Base-by-base conservation (phyloP, 2,329 filamentous ascomycete genomes). In the Venturiaceae sp. region DNA sequence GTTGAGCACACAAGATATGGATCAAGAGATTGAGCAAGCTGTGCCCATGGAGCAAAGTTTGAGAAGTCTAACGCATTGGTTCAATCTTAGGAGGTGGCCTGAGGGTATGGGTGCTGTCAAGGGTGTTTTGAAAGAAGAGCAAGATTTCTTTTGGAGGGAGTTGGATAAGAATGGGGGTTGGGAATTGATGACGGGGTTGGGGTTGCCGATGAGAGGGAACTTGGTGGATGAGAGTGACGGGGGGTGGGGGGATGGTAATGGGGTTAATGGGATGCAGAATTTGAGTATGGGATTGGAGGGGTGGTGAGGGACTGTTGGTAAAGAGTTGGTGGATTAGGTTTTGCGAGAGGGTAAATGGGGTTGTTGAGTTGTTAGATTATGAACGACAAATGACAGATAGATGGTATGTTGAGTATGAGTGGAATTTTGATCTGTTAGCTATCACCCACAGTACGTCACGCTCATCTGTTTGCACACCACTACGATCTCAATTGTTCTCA, bases 11-110 rank as follows among this genome's bases (percentile, higher is more conserved):
- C 88, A 87, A 61, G 92, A 96, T 68, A 85, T 97, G 1, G 94
- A 99, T 66, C 89, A 87, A 0, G 92, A 96, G 64, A 91, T 97
- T 1, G 94, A 97, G 67, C 90, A 95, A 69, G 90, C 92, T 14
- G 76, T 97, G 65, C 92, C 92, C 2, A 78, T 96, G 7, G 94
- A 99, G 73, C 92, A 96, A 75, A 91, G 90, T 0, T 77, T 97
- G 47, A 80, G 94, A 46, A 90, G 88, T 44, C 73, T 99, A 63
- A 96, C 92, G 57, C 91, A 96, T 71, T 99, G 94, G 91, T 90
- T 89, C 77, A 96, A 96, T 71, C 77, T 96, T 65, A 82, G 89
- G 59, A 75, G 83, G 62, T 96, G 95, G 67, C 88, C 88, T 21
- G 87, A 91, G 60, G 83, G 86, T 60, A 89, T 96, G 80, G 84